phyloP scores from a whole-genome alignment of 257 asterid species.

The Scutellaria barbata region DNA sequence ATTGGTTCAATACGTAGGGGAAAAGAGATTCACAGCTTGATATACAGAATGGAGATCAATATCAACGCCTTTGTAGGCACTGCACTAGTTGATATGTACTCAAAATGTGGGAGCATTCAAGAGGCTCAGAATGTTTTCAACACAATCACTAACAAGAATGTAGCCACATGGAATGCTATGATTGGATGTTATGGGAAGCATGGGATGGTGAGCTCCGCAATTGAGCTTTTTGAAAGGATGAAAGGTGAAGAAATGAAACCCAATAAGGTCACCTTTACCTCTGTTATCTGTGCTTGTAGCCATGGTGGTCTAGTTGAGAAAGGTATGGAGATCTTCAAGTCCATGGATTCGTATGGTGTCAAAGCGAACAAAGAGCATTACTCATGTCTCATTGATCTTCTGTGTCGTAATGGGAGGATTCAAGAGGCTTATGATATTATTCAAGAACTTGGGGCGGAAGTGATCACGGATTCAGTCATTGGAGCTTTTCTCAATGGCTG shows the following conservation, averaged over 20 bases:
- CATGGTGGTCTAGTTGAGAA: constrained; percentile 9
- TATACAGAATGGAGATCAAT: constrained; percentile 46
- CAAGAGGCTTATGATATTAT: constrained; percentile 11
- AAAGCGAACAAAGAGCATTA: constrained; percentile 11
- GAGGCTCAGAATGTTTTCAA: constrained; percentile 50
- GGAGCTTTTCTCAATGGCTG: constrained; percentile 23
- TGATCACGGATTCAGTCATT: neutral
- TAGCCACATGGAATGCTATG: constrained; percentile 66
- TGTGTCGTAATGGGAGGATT: constrained; percentile 12
- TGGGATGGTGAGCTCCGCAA: constrained; percentile 53
- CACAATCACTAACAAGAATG: constrained; percentile 45
- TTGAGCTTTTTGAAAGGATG: constrained; percentile 55
- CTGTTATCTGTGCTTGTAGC: constrained; percentile 17
- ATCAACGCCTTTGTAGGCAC: constrained; percentile 60
- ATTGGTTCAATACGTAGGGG: constrained; percentile 48
- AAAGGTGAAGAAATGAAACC: constrained; percentile 46
- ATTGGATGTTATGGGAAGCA: constrained; percentile 70
- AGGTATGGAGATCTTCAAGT: constrained; percentile 19
- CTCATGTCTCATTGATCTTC: constrained; percentile 15
- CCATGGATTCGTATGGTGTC: neutral
- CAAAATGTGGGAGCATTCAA: constrained; percentile 60
- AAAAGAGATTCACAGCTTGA: constrained; percentile 62
- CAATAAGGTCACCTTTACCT: constrained; percentile 11
- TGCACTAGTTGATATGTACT: constrained; percentile 68
- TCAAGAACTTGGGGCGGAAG: neutral